phyloP scores from a whole-genome alignment of 2,329 filamentous ascomycete genomes.

The Trichoderma sp. region DNA sequence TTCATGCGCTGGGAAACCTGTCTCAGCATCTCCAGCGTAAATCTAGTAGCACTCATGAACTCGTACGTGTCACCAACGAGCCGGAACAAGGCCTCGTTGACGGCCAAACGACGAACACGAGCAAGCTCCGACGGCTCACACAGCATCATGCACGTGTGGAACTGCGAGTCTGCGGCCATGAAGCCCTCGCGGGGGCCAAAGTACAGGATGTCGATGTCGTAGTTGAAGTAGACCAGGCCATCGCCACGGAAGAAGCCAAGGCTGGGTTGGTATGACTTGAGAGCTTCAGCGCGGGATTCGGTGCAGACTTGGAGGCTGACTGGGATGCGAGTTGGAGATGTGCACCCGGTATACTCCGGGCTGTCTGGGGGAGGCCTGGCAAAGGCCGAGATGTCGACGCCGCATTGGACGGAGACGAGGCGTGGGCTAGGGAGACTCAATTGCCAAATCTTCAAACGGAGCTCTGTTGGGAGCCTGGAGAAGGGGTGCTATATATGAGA shows the following conservation, averaged over 20 bases:
- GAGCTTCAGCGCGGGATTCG: constrained; percentile 46
- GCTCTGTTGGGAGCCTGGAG: constrained; percentile 43
- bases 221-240: constrained; percentile 44
- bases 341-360: constrained; percentile 35
- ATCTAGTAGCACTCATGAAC: constrained; percentile 39
- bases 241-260: constrained; percentile 44
- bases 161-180: constrained; percentile 46
- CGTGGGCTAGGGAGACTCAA: constrained; percentile 44
- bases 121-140: constrained; percentile 42
- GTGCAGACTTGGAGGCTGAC: constrained; percentile 45
- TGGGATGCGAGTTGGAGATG: constrained; percentile 42
- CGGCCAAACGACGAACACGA: constrained; percentile 42
- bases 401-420: constrained; percentile 45
- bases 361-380: neutral
- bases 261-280: constrained; percentile 40
- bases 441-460: constrained; percentile 49
- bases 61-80: constrained; percentile 35
- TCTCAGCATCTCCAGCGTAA: constrained; percentile 41
- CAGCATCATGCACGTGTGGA: constrained; percentile 45
- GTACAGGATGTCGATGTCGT: constrained; percentile 44
- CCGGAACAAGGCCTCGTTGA: constrained; percentile 47
- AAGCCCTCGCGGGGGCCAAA: constrained; percentile 46
- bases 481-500: constrained; percentile 39
- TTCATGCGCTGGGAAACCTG: constrained; percentile 41
- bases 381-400: constrained; percentile 29